phyloP scores from a whole-genome alignment of 805 yeast species.

The Sugiyamaella mastotermitis region DNA sequence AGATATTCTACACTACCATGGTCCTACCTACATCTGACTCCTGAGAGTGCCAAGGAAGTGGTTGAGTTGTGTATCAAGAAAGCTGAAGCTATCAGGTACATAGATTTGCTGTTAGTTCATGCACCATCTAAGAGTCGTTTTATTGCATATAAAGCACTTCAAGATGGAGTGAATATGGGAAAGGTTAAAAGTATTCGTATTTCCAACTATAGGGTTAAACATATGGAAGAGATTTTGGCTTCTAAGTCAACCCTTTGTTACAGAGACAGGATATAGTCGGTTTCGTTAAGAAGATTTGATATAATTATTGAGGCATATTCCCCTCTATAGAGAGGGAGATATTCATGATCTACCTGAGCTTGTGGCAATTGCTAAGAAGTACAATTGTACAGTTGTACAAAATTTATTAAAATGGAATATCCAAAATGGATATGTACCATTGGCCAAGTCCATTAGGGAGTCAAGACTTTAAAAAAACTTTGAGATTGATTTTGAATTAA shows the following conservation, averaged over 20 bases:
- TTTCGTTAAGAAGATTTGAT: conserved; percentile 47
- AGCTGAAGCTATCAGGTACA: conserved; percentile 35
- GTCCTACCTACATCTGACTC: conserved; percentile 68
- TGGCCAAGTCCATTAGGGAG: conserved; percentile 55
- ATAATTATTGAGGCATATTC: conserved; percentile 62
- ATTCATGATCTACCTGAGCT: conserved; percentile 47
- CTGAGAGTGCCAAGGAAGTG: conserved; percentile 49
- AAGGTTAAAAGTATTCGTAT: conserved; percentile 52
- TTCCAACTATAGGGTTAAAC: conserved; percentile 53
- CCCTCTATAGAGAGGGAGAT: conserved; percentile 61
- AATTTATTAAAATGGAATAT: conserved; percentile 66
- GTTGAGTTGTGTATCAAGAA: conserved; percentile 48
- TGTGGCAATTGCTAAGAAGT: conserved; percentile 42
- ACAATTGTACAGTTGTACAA: conserved; percentile 49
- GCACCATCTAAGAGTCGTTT: conserved; percentile 40
- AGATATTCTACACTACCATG: conserved; percentile 54
- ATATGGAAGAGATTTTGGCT: conserved; percentile 45
- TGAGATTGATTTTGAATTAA: conserved; percentile 42
- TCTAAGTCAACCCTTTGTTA: conserved; percentile 79
- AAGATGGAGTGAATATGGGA: conserved; percentile 51
- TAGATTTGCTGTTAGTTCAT: conserved; percentile 64
- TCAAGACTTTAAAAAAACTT: conserved; percentile 48
- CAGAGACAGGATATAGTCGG: conserved; percentile 52
- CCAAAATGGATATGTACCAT: conserved; percentile 63
- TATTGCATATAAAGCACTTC: conserved; percentile 49